Evolutionary conservation across 352 stramenopile genomes (phyloP).

Genomic region (Phytophthora tentaculata): DNA sequence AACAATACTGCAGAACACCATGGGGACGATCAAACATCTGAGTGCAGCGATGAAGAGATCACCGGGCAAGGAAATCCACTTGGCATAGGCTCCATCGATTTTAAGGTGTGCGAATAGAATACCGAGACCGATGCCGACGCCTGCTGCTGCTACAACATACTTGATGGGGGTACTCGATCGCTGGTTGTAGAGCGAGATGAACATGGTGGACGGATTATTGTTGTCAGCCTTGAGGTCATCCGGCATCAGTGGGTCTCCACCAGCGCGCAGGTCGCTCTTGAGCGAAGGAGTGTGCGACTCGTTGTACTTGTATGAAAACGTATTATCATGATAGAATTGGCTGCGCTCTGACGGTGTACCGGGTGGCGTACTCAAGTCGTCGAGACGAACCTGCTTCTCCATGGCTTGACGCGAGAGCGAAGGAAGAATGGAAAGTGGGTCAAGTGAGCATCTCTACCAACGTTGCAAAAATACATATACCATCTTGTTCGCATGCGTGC

Average conservation of each 20-base stretch:
- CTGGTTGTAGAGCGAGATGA: constrained; percentile 55
- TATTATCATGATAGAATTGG: constrained; percentile 18
- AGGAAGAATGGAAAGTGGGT: constrained; percentile 18
- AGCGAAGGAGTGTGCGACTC: constrained; percentile 31
- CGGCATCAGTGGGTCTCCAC: constrained; percentile 13
- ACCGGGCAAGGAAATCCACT: constrained; percentile 65
- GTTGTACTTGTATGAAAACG: constrained; percentile 25
- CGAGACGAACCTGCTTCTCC: constrained; percentile 22
- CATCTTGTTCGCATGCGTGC: constrained; percentile 7
- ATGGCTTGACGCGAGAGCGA: not conserved
- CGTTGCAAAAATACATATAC: constrained; percentile 14
- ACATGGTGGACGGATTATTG: constrained; percentile 41
- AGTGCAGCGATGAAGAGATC: constrained; percentile 67
- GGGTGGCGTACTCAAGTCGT: constrained; percentile 36
- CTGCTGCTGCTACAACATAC: constrained; percentile 46
- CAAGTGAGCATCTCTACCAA: not conserved
- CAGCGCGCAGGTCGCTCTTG: constrained; percentile 23
- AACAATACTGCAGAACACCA: constrained; percentile 75
- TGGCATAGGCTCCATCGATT: constrained; percentile 32
- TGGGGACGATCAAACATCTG: constrained; percentile 68
- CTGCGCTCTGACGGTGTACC: constrained; percentile 27
- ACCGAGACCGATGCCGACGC: constrained; percentile 52
- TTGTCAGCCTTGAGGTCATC: constrained; percentile 18
- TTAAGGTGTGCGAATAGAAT: constrained; percentile 46
- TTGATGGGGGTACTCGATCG: constrained; percentile 41